These are phyloP conservation scores for Isabelozyma heimii DNA, from an alignment of 805 yeast genomes.

Conservation along the genomic window DNA sequence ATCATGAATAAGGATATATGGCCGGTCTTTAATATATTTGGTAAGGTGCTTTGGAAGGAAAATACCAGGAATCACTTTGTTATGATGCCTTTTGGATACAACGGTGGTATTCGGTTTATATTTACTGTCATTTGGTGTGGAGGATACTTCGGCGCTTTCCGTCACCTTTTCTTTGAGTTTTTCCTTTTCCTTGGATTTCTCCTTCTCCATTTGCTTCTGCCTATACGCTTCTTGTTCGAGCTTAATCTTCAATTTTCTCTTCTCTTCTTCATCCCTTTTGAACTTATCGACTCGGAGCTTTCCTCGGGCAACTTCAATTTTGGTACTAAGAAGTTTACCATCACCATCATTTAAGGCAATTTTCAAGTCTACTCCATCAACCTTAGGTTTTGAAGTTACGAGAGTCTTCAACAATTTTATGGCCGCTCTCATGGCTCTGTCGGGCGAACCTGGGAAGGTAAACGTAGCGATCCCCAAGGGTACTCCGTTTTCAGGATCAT, in stretches of 20 bases:
- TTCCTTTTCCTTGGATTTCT: not conserved
- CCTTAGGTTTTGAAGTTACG: slow-evolving; percentile 30
- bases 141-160: not conserved
- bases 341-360: slow-evolving; percentile 51
- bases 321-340: slow-evolving; percentile 34
- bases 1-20: slow-evolving; percentile 55
- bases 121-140: slow-evolving; percentile 2
- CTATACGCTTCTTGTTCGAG: slow-evolving; percentile 10
- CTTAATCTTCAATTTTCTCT: slow-evolving; percentile 13
- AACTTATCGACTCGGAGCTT: slow-evolving; percentile 20
- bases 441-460: slow-evolving; percentile 55
- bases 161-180: slow-evolving; percentile 5
- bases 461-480: slow-evolving; percentile 73
- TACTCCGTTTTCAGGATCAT: slow-evolving; percentile 73
- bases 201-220: slow-evolving; percentile 5
- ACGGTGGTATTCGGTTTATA: slow-evolving; percentile 34
- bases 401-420: slow-evolving; percentile 26
- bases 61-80: slow-evolving; percentile 30
- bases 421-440: slow-evolving; percentile 41
- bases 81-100: slow-evolving; percentile 26
- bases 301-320: slow-evolving; percentile 33
- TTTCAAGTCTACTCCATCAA: slow-evolving; percentile 53
- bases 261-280: slow-evolving; percentile 34
- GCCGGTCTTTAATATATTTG: slow-evolving; percentile 51
- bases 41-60: slow-evolving; percentile 49